Conservation (phyloP, 306 rosid genomes). For the Pyrus bretschneideri region DNA sequence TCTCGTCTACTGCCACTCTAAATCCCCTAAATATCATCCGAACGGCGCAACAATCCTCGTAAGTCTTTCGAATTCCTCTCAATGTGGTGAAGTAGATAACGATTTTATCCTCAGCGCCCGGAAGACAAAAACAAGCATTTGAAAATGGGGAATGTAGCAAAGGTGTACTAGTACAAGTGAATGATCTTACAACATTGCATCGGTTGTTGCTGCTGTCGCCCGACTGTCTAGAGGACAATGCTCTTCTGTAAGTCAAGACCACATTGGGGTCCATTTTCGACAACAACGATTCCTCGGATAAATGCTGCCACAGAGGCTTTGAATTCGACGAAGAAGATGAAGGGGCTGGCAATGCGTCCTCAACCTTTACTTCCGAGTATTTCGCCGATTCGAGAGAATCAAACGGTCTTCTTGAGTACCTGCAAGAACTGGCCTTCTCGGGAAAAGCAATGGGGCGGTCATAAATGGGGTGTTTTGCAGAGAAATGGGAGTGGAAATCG, state of each 20-base stretch:
- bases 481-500: conserved; percentile 12
- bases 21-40: conserved; percentile 53
- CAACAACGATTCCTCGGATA: conserved; percentile 72
- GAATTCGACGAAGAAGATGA: conserved; percentile 13
- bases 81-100: conserved; percentile 68
- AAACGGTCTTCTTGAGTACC: conserved; percentile 37
- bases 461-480: conserved; percentile 12
- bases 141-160: conserved; percentile 14
- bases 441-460: not conserved
- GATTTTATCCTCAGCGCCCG: conserved; percentile 50
- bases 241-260: conserved; percentile 58
- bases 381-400: conserved; percentile 34
- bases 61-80: conserved; percentile 68
- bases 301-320: conserved; percentile 82
- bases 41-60: conserved; percentile 69
- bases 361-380: conserved; percentile 16
- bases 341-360: not conserved
- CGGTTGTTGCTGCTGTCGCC: conserved; percentile 8
- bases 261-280: conserved; percentile 74
- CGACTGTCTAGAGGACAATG: conserved; percentile 57
- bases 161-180: conserved; percentile 43
- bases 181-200: conserved; percentile 30
- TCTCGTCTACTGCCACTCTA: conserved; percentile 62
- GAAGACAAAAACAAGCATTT: conserved; percentile 15
- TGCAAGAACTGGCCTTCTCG: not conserved